These are phyloP conservation scores for Chlorella sp. DNA, from an alignment of 139 green algal genomes.

Conservation along the genomic window DNA sequence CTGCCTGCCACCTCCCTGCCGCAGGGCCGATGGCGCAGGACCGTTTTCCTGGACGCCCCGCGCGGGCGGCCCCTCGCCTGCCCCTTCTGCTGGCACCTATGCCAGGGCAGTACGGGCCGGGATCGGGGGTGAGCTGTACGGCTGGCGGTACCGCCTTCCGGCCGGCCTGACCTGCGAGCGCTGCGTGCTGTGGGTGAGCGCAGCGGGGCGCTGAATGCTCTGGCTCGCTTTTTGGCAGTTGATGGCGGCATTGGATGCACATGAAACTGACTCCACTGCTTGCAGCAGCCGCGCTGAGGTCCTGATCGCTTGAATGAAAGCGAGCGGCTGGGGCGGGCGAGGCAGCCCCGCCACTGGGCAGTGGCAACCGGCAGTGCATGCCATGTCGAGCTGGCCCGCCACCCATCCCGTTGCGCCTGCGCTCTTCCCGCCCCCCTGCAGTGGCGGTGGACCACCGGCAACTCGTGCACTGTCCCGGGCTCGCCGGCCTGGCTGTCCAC, in stretches of 20 bases:
- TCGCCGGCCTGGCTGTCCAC: not conserved
- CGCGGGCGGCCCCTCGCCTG: not conserved
- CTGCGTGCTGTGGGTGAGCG: slow-evolving; percentile 11
- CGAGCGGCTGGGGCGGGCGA: too few relatives aligned
- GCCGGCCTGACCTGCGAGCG: not conserved
- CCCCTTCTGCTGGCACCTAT: not conserved
- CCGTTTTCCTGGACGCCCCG: not conserved
- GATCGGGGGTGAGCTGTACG: not conserved
- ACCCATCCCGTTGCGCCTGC: too few relatives aligned
- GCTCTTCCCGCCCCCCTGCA: not conserved
- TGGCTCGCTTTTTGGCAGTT: too few relatives aligned
- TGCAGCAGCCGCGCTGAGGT: too few relatives aligned
- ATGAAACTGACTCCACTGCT: too few relatives aligned
- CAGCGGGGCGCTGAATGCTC: not conserved
- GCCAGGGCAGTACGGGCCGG: not conserved
- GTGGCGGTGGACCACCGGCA: slow-evolving; percentile 27
- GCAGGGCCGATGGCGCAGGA: slow-evolving; percentile 6
- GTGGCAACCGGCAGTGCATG: too few relatives aligned
- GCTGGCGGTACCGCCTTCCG: slow-evolving; percentile 12
- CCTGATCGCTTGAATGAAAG: too few relatives aligned
- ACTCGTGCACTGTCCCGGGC: slow-evolving; percentile 8
- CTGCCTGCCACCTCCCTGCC: too few relatives aligned
- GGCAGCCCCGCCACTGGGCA: too few relatives aligned
- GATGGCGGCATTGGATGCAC: too few relatives aligned
- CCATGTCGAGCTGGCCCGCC: too few relatives aligned